phyloP scores from a whole-genome alignment of 176 grass and related monocot genomes.

The Triticum aestivum region IWGSC_CS_RefSeq_v2.1 NC_057799.1:120597556-120598055 shows the following conservation, averaged over 20 bases:
- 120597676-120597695: neutral
- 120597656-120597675: constrained; percentile 54
- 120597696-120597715: neutral
- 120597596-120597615: neutral
- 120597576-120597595: constrained; percentile 1
- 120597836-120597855: no score
- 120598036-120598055: no score
- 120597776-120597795: neutral
- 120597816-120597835: neutral
- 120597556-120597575: constrained; percentile 16
- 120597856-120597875: no score
- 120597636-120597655: neutral
- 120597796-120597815: neutral
- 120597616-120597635: neutral
- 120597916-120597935: no score
- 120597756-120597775: neutral
- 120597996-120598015: no score
- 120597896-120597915: no score
- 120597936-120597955: no score
- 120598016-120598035: no score
- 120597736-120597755: neutral
- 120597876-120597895: no score
- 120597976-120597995: no score
- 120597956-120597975: no score
- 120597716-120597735: neutral